phyloP scores from a whole-genome alignment of 2,329 filamentous ascomycete species.

The Arthrobotrys pseudoclavata region DNA sequence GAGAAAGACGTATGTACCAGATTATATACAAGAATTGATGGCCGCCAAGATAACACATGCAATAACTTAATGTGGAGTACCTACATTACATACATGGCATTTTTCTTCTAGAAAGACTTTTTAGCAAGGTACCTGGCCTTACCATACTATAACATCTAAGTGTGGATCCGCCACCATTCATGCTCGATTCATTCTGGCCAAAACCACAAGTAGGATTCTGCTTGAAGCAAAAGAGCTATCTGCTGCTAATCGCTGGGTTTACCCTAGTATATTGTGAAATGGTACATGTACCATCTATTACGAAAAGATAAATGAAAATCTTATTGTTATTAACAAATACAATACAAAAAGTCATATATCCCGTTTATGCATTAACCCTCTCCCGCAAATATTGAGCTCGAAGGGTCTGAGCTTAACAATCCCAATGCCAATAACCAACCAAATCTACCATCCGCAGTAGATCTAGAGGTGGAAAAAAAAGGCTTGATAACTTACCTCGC shows the following conservation, averaged over 20 bases:
- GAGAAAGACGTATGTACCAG: constrained; percentile 28
- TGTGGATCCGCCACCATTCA: not conserved
- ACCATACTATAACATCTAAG: not conserved
- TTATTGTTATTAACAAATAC: not conserved
- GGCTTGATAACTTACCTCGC: not conserved
- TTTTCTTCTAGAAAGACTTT: constrained; percentile 23
- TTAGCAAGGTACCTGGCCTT: not conserved
- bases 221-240: not conserved
- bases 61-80: constrained; percentile 20
- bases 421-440: not conserved
- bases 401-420: constrained; percentile 11
- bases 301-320: not conserved
- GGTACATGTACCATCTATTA: not conserved
- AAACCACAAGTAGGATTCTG: too few species aligned
- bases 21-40: constrained; percentile 1
- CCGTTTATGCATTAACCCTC: not conserved
- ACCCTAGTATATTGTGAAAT: not conserved
- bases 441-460: not conserved
- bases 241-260: not conserved
- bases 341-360: too few species aligned
- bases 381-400: not conserved
- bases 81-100: not conserved
- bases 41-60: constrained; percentile 6
- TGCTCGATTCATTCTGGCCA: not conserved
- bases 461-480: not conserved